Percentiles rank a stretch among this genome's conserved stretches.
Conservation (phyloP, 257 asterid genomes). For the Lavandula angustifolia region DNA sequence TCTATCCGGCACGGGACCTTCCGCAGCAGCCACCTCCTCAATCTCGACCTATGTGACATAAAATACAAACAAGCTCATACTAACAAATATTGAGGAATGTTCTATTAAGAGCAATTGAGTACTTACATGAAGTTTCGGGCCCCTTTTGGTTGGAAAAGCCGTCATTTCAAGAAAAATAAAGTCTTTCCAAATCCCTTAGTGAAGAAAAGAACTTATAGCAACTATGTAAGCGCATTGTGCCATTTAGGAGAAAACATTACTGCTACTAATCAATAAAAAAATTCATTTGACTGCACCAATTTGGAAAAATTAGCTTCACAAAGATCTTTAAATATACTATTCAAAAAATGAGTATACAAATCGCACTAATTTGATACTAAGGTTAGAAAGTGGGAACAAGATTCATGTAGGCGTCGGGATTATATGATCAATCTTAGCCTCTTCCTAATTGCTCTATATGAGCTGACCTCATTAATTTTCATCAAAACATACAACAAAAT, state of each 20-base stretch:
- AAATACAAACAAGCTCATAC: too few relatives aligned
- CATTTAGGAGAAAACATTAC: slow-evolving; percentile 37
- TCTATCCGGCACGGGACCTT: too few relatives aligned
- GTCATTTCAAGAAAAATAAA: too few relatives aligned
- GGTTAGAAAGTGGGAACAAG: slow-evolving; percentile 12
- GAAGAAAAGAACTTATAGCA: slow-evolving; percentile 37
- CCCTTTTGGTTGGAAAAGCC: too few relatives aligned
- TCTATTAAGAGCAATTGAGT: too few relatives aligned
- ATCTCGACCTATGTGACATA: too few relatives aligned
- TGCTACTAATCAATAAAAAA: slow-evolving; percentile 32
- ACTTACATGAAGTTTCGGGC: too few relatives aligned
- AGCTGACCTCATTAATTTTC: slow-evolving; percentile 4
- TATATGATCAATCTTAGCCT: slow-evolving; percentile 32
- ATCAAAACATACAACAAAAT: too few relatives aligned
- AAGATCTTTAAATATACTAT: slow-evolving; percentile 14
- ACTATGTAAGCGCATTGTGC: slow-evolving; percentile 46
- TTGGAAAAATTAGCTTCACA: slow-evolving; percentile 30
- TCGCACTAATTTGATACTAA: neutral
- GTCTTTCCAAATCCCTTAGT: slow-evolving; percentile 40
- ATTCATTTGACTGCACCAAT: slow-evolving; percentile 39
- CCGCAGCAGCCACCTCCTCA: too few relatives aligned
- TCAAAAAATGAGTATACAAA: slow-evolving; percentile 20
- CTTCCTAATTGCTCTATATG: slow-evolving; percentile 16
- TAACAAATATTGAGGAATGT: too few relatives aligned
- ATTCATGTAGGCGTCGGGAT: slow-evolving; percentile 31